phyloP scores from a whole-genome alignment of 2,329 filamentous ascomycete genomes.

The Dichotomopilus funicola region DNA sequence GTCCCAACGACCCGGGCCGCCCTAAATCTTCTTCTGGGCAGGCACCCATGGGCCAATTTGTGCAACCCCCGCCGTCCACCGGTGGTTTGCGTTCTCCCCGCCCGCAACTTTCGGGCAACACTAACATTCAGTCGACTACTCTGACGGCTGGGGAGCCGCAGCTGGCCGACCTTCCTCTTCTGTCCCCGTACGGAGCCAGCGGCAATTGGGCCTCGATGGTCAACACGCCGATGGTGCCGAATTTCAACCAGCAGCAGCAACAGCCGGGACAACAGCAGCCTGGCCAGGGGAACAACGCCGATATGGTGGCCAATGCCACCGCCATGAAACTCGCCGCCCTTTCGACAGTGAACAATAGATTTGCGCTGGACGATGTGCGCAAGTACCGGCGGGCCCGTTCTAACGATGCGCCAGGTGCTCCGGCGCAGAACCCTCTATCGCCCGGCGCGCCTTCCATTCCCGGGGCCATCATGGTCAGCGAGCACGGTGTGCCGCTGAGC shows the following conservation, averaged over 20 bases:
- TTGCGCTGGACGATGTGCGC: constrained; percentile 91
- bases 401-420: constrained; percentile 62
- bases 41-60: constrained; percentile 89
- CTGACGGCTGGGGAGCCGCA: constrained; percentile 66
- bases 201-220: constrained; percentile 98
- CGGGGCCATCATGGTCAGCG: constrained; percentile 85
- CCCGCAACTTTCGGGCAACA: constrained; percentile 58
- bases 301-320: constrained; percentile 98
- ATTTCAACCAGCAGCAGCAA: constrained; percentile 58
- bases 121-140: constrained; percentile 76
- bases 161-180: constrained; percentile 65
- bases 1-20: constrained; percentile 47
- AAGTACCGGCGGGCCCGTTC: constrained; percentile 92
- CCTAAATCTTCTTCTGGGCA: constrained; percentile 80
- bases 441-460: constrained; percentile 61
- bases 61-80: constrained; percentile 69
- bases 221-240: constrained; percentile 91
- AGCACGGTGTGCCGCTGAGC: constrained; percentile 80
- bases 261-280: too few species aligned
- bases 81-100: constrained; percentile 73
- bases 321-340: constrained; percentile 97
- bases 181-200: constrained; percentile 78
- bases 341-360: constrained; percentile 96
- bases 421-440: constrained; percentile 56
- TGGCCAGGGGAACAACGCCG: constrained; percentile 53